phyloP scores from a whole-genome alignment of 2,329 filamentous ascomycete species.

The Ophiocordyceps unilateralis region DNA sequence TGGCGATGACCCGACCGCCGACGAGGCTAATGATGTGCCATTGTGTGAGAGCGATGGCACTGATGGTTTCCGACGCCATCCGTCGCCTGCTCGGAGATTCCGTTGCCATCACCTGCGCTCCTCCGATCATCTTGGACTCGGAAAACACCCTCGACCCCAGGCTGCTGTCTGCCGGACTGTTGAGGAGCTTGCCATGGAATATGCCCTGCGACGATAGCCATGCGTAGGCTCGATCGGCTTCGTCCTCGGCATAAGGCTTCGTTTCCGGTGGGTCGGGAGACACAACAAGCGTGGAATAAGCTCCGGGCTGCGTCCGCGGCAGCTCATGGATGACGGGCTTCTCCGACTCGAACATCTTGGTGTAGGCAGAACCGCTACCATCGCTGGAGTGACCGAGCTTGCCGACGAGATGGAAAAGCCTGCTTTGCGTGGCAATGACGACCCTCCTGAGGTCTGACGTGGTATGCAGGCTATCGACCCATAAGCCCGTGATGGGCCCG shows the following conservation, averaged over 20 bases:
- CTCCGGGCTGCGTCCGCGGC: slow-evolving; percentile 35
- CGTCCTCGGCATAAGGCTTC: slow-evolving; percentile 36
- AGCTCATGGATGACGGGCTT: slow-evolving; percentile 62
- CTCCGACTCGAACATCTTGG: slow-evolving; percentile 75
- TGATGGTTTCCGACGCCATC: slow-evolving; percentile 52
- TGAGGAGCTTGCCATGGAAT: slow-evolving; percentile 65
- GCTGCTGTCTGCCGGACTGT: slow-evolving; percentile 37
- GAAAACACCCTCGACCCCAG: slow-evolving; percentile 61
- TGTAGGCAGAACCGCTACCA: slow-evolving; percentile 71
- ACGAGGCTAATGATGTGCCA: slow-evolving; percentile 83
- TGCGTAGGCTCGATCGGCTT: slow-evolving; percentile 61
- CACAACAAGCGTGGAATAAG: slow-evolving; percentile 48
- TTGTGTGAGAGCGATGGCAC: slow-evolving; percentile 71
- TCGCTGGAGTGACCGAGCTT: slow-evolving; percentile 60
- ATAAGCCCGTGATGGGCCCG: slow-evolving; percentile 69
- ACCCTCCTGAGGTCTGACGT: slow-evolving; percentile 58
- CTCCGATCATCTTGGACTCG: slow-evolving; percentile 61
- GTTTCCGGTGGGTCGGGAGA: slow-evolving; percentile 55
- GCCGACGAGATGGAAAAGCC: slow-evolving; percentile 67
- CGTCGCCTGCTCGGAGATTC: slow-evolving; percentile 49
- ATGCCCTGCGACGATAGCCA: slow-evolving; percentile 84
- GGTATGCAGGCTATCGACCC: slow-evolving; percentile 58
- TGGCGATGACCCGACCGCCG: slow-evolving; percentile 65
- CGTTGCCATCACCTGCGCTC: slow-evolving; percentile 52
- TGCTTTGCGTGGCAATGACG: slow-evolving; percentile 61